Evolutionary conservation across 1,284 basidiomycete species (phyloP).

Genomic region (Boletus semigastroideus): DNA sequence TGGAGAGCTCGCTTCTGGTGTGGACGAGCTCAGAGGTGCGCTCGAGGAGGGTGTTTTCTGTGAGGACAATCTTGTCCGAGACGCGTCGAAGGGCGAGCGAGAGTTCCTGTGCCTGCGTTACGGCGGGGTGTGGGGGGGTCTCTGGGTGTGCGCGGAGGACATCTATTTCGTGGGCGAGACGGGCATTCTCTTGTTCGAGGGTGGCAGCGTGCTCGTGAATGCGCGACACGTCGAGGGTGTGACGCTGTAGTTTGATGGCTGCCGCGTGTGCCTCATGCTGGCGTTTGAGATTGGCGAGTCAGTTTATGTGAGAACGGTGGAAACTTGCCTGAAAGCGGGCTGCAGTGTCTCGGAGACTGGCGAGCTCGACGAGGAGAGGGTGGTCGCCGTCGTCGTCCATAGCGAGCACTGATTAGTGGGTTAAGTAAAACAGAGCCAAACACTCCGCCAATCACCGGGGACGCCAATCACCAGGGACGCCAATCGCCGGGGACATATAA

Average conservation of each 20-base stretch:
- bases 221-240: conserved; percentile 52
- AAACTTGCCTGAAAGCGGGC: conserved; percentile 60
- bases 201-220: conserved; percentile 45
- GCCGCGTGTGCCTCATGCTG: conserved; percentile 67
- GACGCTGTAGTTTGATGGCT: conserved; percentile 64
- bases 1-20: conserved; percentile 42
- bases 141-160: conserved; percentile 53
- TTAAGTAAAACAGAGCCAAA: conserved; percentile 25
- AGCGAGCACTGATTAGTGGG: conserved; percentile 5
- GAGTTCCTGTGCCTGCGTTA: conserved; percentile 57
- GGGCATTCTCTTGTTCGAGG: conserved; percentile 58
- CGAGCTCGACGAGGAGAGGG: conserved; percentile 64
- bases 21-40: conserved; percentile 50
- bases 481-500: too few relatives aligned
- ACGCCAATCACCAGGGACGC: too few relatives aligned
- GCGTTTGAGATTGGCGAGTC: conserved; percentile 10
- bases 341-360: conserved; percentile 61
- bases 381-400: conserved; percentile 50
- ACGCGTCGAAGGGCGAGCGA: conserved; percentile 65
- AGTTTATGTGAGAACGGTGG: background rate
- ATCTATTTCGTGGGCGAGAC: conserved; percentile 51
- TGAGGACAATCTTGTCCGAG: conserved; percentile 61
- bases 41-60: conserved; percentile 52
- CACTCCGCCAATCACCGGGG: conserved; percentile 1
- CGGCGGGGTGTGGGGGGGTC: conserved; percentile 41